Base-by-base conservation (phyloP, 768 basidiomycete species). In the Mycena haematopus region DNA sequence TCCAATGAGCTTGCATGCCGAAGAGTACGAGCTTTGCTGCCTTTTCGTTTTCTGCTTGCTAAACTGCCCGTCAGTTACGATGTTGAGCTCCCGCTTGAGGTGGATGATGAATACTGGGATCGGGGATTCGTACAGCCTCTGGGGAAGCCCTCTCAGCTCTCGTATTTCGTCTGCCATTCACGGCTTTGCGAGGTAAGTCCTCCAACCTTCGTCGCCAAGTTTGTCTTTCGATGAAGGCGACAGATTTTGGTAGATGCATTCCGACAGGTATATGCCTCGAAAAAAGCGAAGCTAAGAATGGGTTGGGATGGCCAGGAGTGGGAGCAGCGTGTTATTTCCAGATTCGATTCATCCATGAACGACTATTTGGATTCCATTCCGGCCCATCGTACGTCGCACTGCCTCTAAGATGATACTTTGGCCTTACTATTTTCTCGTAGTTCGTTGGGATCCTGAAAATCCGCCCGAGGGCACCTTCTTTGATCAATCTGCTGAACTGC, bases 351-450 rank as follows among this genome's bases (percentile, higher is more conserved):
- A 1, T 80, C 84, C 0, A 74, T 91, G 65, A 68, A 80, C 82
- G 64, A 80, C 21, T 91, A 88, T 85, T 79, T 86, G 25, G 84
- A 87, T 51, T 74, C 78, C 1, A 72, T 90, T 1, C 89, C 89
- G 0, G 75, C 80, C 35, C 83, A 86, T 60, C 71, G 86, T 86
- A 61, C 40, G 79, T 76, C 7, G 9, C 1, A 36, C 22, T 22
- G 21, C 14, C 9, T 6, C 54, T 33, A 7, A 50, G 51, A 11
- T 47, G 46, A 2, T 5, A 22, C 45, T 6, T 3, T 13, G 5
- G 42, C 35, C 35, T 29, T 56, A 11, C 6, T 27, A 4, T 36
- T 33, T 33, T 5, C 38, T 25, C 25, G 6, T 31, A 71, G 70
- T 71, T 14, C 56, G 53, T 21, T 71, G 70, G 70, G 59, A 69